These are phyloP conservation scores for Fusarium protoensiforme DNA, from an alignment of 2,329 filamentous ascomycete genomes.

Conservation along the genomic window DNA sequence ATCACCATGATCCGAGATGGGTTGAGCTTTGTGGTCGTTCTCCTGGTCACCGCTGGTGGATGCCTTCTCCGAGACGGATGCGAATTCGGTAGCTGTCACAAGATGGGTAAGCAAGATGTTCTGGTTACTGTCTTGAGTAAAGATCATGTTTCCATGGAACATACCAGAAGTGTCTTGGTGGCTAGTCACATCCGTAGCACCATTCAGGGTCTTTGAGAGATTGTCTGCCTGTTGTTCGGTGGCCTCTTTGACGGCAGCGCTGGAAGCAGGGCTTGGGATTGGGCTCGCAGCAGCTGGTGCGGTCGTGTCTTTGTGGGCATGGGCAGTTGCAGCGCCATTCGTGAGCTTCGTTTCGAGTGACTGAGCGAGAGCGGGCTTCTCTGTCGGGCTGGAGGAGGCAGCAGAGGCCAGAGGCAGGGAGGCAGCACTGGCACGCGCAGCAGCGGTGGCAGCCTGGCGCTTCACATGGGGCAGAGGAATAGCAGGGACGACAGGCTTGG, in stretches of 20 bases:
- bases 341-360: conserved; percentile 33
- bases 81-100: conserved; percentile 10
- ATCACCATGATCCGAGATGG: conserved; percentile 32
- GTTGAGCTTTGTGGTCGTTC: conserved; percentile 21
- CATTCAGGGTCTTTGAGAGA: conserved; percentile 22
- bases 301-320: conserved; percentile 11
- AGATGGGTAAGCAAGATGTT: conserved; percentile 23
- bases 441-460: conserved; percentile 49
- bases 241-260: conserved; percentile 20
- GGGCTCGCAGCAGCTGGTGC: conserved; percentile 12
- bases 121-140: background rate
- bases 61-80: conserved; percentile 30
- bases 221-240: conserved; percentile 20
- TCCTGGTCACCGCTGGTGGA: conserved; percentile 25
- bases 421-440: conserved; percentile 42
- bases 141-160: conserved; percentile 15
- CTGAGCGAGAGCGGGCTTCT: conserved; percentile 10
- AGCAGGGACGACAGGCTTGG: conserved; percentile 51
- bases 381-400: conserved; percentile 17
- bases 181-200: conserved; percentile 3
- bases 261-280: conserved; percentile 19
- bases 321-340: conserved; percentile 26
- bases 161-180: conserved; percentile 37
- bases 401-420: conserved; percentile 16
- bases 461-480: conserved; percentile 54